phyloP scores from a whole-genome alignment of 306 rosid genomes.

The Crotalaria pallida region DNA sequence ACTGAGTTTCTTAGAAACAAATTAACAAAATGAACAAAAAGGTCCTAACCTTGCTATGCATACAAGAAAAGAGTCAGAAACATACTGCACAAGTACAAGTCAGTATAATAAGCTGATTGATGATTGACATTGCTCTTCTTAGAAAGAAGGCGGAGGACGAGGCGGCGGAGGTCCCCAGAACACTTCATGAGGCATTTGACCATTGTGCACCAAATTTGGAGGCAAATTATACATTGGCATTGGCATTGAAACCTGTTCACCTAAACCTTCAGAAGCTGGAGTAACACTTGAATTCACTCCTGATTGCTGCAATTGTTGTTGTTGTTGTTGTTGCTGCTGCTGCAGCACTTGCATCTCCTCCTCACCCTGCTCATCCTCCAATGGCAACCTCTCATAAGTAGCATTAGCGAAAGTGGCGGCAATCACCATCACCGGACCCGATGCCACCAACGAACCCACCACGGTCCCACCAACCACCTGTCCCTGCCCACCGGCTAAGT shows the following conservation, averaged over 20 bases:
- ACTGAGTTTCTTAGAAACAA: constrained; percentile 7
- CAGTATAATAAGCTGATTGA: constrained; percentile 24
- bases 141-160: constrained; percentile 65
- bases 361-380: constrained; percentile 50
- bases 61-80: constrained; percentile 39
- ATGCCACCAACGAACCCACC: constrained; percentile 60
- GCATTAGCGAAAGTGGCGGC: constrained; percentile 83
- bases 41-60: constrained; percentile 28
- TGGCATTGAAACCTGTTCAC: constrained; percentile 49
- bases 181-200: constrained; percentile 62
- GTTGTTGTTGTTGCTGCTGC: constrained; percentile 28
- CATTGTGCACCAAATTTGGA: constrained; percentile 60
- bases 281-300: constrained; percentile 32
- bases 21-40: constrained; percentile 8
- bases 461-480: constrained; percentile 88
- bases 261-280: constrained; percentile 39
- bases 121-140: neutral
- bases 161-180: constrained; percentile 72
- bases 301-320: constrained; percentile 28
- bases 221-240: constrained; percentile 56
- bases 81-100: constrained; percentile 30
- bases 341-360: constrained; percentile 47
- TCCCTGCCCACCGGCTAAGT: constrained; percentile 81
- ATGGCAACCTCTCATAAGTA: constrained; percentile 64
- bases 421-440: constrained; percentile 77